These are phyloP conservation scores for Leccinum pellstonianum DNA, from an alignment of 768 basidiomycete genomes.

Conservation along the genomic window DNA sequence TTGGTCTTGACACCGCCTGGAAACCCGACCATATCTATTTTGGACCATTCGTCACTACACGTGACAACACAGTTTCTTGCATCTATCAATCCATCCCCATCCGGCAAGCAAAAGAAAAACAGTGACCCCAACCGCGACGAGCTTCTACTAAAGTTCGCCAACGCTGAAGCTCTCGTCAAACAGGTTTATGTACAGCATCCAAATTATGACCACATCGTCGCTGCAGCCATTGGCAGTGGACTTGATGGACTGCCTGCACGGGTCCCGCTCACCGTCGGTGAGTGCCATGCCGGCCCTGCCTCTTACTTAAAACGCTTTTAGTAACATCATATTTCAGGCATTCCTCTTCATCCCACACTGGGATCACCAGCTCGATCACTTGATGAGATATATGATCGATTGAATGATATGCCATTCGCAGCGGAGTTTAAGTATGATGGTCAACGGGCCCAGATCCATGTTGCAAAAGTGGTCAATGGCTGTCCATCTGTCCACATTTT, in stretches of 20 bases:
- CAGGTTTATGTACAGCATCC: conserved; percentile 78
- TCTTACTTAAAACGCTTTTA: conserved; percentile 9
- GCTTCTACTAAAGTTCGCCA: conserved; percentile 42
- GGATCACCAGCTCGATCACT: conserved; percentile 86
- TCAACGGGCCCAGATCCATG: conserved; percentile 82
- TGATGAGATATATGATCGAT: conserved; percentile 74
- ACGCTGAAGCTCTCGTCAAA: conserved; percentile 65
- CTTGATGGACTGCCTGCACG: conserved; percentile 56
- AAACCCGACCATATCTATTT: conserved; percentile 20
- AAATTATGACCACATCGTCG: conserved; percentile 67
- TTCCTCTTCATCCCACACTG: conserved; percentile 82
- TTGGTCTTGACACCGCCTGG: conserved; percentile 58
- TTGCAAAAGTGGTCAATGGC: conserved; percentile 28
- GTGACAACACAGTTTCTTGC: conserved; percentile 24
- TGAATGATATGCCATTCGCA: conserved; percentile 65
- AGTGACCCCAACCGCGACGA: conserved; percentile 34
- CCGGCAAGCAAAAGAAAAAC: conserved; percentile 31
- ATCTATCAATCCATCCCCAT: conserved; percentile 14
- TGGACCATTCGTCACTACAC: conserved; percentile 29
- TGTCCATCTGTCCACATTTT: conserved; percentile 60
- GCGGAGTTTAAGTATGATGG: conserved; percentile 95
- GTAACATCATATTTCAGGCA: conserved; percentile 43
- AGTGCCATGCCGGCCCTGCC: conserved; percentile 18
- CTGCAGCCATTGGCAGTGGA: conserved; percentile 58
- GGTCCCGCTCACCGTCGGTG: conserved; percentile 72